Conservation (phyloP, 108 stramenopile species). For the Discostella stelligeroides region DNA sequence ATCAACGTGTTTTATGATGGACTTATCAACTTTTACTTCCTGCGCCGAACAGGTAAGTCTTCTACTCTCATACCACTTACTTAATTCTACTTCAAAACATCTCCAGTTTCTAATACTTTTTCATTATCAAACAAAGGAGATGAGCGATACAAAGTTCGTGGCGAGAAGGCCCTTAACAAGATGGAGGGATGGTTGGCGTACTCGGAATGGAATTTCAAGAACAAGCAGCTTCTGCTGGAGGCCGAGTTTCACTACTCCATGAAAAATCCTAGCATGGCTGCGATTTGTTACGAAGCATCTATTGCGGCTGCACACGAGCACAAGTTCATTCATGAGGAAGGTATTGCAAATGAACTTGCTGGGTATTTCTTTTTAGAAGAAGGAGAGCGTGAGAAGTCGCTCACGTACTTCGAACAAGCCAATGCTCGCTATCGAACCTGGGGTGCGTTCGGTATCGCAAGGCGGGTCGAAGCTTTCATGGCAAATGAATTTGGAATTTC, state of each 20-base stretch:
- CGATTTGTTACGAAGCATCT: conserved; percentile 15
- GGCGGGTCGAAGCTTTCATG: conserved; percentile 11
- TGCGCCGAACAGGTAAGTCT: conserved; percentile 10
- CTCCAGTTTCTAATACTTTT: background rate
- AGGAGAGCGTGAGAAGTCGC: conserved; percentile 8
- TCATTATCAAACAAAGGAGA: background rate
- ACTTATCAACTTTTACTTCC: conserved; percentile 11
- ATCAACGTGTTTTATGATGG: background rate
- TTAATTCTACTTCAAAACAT: background rate
- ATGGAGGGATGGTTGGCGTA: background rate
- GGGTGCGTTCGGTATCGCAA: conserved; percentile 23
- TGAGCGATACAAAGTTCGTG: conserved; percentile 6
- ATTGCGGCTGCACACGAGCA: conserved; percentile 23
- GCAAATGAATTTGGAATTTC: conserved; percentile 8
- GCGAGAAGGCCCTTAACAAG: background rate
- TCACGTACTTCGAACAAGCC: conserved; percentile 15
- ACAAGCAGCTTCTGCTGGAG: conserved; percentile 17
- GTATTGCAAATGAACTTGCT: conserved; percentile 9
- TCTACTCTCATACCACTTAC: background rate
- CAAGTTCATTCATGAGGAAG: conserved; percentile 29
- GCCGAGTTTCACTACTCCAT: conserved; percentile 12
- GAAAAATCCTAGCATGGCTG: conserved; percentile 13
- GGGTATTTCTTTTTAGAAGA: conserved; percentile 18
- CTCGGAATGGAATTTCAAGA: conserved; percentile 25
- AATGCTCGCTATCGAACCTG: conserved; percentile 7